Base-by-base conservation (phyloP, 1,284 basidiomycete species). In the Puccinia novopanici region DNA sequence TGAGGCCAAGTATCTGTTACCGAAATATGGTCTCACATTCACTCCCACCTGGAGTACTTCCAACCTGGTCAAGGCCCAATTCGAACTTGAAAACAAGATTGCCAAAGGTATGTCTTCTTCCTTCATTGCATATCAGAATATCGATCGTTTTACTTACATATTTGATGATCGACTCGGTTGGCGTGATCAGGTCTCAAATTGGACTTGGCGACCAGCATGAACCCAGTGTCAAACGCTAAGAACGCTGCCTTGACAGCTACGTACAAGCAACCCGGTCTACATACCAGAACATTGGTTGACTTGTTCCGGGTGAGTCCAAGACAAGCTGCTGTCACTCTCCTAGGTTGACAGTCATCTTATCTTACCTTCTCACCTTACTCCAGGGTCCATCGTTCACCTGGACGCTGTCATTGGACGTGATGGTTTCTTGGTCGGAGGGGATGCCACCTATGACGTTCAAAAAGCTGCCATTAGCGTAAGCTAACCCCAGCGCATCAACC, bases 51-150 rank as follows among this genome's bases (percentile, higher is more conserved):
- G 97, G 97, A 94, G 94, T 81, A 87, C 91, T 86, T 97, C 98
- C 89, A 87, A 92, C 85, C 91, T 98, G 88, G 92, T 91, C 82
- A 87, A 88, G 87, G 92, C 92, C 85, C 91, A 93, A 87, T 88
- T 99, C 83, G 97, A 99, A 90, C 89, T 98, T 85, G 95, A 98
- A 88, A 96, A 98, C 90, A 92, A 95, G 88, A 91, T 99, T 86
- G 94, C 95, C 85, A 94, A 95, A 88, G 96, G 87, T 84, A 30
- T 13, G 84, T 81, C 42, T 42, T n/a, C n/a, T 34, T 4, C 4
- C 34, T 27, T 17, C n/a, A 34, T 50, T 10, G 5, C 37, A 27
- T 15, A 52, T 24, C 42, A 57, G 40, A 22, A 34, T n/a, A 3
- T 27, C 45, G 42, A 59, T 73, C 54, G n/a, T 13, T 42, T 55